Evolutionary conservation across 228 moss, liverwort and hornwort genomes (phyloP).

Genomic region (Sphagnum magellanicum): DNA sequence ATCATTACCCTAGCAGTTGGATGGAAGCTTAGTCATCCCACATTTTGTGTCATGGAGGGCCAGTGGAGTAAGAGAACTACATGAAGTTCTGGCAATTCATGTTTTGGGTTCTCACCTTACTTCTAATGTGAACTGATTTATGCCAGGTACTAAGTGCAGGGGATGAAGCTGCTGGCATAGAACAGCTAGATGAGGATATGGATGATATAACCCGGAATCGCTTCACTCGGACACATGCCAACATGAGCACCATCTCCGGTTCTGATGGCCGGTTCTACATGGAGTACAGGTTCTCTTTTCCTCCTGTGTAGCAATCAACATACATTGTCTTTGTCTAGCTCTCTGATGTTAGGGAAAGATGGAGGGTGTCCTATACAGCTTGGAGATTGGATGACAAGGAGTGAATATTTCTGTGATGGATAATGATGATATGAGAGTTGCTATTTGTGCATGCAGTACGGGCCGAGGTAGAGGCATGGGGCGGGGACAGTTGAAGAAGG

Average conservation of each 20-base stretch:
- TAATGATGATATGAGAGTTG: neutral
- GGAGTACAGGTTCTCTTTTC: constrained; percentile 57
- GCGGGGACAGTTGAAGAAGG: constrained; percentile 51
- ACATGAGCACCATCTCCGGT: constrained; percentile 84
- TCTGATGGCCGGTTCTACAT: constrained; percentile 90
- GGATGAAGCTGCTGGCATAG: constrained; percentile 80
- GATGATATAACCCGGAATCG: constrained; percentile 82
- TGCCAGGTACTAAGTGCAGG: constrained; percentile 94
- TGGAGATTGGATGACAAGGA: no score
- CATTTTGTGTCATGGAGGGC: no score
- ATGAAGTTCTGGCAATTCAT: no score
- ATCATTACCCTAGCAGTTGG: no score
- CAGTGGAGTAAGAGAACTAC: no score
- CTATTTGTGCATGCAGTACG: neutral
- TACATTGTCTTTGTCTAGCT: no score
- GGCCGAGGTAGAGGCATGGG: constrained; percentile 61
- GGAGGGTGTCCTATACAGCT: no score
- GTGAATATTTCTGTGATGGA: neutral
- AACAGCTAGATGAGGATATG: constrained; percentile 85
- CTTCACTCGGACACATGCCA: constrained; percentile 58
- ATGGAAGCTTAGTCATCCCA: no score
- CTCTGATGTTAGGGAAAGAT: no score
- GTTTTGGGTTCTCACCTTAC: no score
- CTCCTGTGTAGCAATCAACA: no score
- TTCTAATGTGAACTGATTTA: neutral